phyloP scores from a whole-genome alignment of 2,329 filamentous ascomycete genomes.

The Phialophora chinensis region DNA sequence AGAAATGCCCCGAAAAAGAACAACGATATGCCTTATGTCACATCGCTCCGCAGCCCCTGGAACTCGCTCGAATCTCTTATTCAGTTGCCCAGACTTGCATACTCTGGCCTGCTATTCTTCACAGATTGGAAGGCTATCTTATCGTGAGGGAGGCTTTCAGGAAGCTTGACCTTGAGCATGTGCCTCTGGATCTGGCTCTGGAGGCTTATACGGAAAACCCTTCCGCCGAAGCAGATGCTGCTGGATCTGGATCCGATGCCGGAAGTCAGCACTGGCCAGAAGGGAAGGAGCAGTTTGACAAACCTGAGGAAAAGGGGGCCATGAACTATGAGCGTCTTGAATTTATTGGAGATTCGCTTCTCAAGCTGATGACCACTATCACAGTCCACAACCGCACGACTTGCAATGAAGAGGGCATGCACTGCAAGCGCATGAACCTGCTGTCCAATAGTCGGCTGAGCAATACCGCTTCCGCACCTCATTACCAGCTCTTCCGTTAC shows the following conservation, averaged over 20 bases:
- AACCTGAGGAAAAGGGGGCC: constrained; percentile 71
- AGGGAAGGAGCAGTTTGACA: neutral
- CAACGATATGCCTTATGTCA: constrained; percentile 60
- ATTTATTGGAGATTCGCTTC: constrained; percentile 88
- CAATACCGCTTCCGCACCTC: constrained; percentile 71
- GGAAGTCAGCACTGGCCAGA: neutral
- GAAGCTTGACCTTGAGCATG: constrained; percentile 68
- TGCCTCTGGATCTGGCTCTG: constrained; percentile 70
- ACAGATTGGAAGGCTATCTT: constrained; percentile 79
- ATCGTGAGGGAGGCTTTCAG: constrained; percentile 78
- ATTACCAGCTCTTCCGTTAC: constrained; percentile 69
- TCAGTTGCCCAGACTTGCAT: constrained; percentile 75
- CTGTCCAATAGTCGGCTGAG: constrained; percentile 92
- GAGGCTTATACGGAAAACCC: constrained; percentile 94
- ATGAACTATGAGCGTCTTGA: constrained; percentile 94
- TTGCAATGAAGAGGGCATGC: constrained; percentile 80
- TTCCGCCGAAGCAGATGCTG: constrained; percentile 77
- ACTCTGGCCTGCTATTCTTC: constrained; percentile 81
- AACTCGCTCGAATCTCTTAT: constrained; percentile 76
- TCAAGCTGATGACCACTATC: constrained; percentile 95
- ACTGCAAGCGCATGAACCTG: constrained; percentile 87
- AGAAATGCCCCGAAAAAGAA: constrained; percentile 65
- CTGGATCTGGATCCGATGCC: neutral
- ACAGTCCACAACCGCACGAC: constrained; percentile 79
- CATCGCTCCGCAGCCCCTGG: constrained; percentile 77